These are phyloP conservation scores for Smallanthus sonchifolius DNA, from an alignment of 129 eudicot genomes.

Conservation along the genomic window DNA sequence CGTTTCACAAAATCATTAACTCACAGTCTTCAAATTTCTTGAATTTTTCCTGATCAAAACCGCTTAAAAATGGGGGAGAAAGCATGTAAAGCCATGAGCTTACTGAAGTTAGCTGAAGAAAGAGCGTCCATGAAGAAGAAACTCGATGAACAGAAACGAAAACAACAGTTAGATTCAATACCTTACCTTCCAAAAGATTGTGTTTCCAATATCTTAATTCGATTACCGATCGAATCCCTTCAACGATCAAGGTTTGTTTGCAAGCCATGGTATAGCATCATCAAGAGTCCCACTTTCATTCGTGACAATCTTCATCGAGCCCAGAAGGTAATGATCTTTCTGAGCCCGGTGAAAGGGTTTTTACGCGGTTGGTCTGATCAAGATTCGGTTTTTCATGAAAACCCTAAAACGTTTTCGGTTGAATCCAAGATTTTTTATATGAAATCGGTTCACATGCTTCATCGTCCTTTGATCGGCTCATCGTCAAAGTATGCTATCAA, in stretches of 20 bases:
- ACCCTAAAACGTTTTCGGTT: conserved; percentile 29
- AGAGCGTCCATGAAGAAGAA: conserved; percentile 33
- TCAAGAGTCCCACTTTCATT: conserved; percentile 35
- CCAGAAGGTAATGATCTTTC: conserved; percentile 41
- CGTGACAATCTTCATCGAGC: conserved; percentile 35
- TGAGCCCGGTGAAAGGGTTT: conserved; percentile 5
- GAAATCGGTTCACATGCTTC: conserved; percentile 21
- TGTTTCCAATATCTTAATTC: conserved; percentile 42
- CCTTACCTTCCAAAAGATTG: conserved; percentile 50
- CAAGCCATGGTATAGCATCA: conserved; percentile 46
- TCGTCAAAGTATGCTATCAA: conserved; percentile 18
- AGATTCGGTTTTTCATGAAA: conserved; percentile 7
- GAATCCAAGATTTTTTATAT: conserved; percentile 35
- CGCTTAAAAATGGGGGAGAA: conserved; percentile 24
- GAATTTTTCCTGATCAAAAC: not conserved
- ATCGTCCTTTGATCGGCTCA: conserved; percentile 17
- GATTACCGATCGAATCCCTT: conserved; percentile 52
- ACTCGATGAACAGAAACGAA: conserved; percentile 32
- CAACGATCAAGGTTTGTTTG: conserved; percentile 44
- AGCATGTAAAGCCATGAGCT: conserved; percentile 27
- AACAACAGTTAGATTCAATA: conserved; percentile 26
- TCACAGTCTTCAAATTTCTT: not conserved
- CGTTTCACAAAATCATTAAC: not conserved
- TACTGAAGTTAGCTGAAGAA: conserved; percentile 45
- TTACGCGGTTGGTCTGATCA: conserved; percentile 4